These are phyloP conservation scores for Dipteronia dyeriana DNA, from an alignment of 345 rosid species.

Conservation along the genomic window DNA sequence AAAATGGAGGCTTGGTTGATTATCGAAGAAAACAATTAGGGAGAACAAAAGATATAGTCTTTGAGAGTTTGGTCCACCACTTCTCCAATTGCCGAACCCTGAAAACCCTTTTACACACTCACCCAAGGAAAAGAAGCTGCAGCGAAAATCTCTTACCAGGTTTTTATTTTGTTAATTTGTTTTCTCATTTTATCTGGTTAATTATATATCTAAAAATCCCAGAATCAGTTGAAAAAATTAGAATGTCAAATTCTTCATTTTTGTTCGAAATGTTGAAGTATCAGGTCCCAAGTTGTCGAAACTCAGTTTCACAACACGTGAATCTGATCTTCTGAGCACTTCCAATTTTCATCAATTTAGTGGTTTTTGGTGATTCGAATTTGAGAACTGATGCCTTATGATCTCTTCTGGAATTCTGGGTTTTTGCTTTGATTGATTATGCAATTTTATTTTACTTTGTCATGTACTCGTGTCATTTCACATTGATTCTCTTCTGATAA, in stretches of 20 bases:
- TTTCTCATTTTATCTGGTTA: background rate
- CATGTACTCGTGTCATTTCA: background rate
- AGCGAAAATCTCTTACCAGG: background rate
- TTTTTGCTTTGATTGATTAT: background rate
- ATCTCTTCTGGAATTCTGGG: constrained; percentile 6
- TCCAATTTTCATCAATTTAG: constrained; percentile 7
- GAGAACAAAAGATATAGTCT: constrained; percentile 4
- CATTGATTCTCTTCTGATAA: background rate
- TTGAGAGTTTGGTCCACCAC: constrained; percentile 18
- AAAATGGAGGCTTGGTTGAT: constrained; percentile 16
- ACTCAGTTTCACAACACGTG: background rate
- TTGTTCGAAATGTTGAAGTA: background rate
- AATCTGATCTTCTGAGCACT: background rate
- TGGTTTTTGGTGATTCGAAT: background rate
- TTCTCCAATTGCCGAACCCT: constrained; percentile 1
- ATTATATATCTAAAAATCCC: background rate
- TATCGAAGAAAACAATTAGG: constrained; percentile 15
- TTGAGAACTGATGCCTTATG: background rate
- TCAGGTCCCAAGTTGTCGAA: background rate
- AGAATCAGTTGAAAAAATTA: background rate
- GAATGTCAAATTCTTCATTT: constrained; percentile 6
- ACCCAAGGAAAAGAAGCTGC: background rate
- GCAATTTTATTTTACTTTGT: background rate
- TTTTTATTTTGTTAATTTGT: background rate
- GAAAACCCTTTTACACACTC: background rate